Conservation (phyloP, 2,329 filamentous ascomycete species). For the Claviceps purpurea region DNA sequence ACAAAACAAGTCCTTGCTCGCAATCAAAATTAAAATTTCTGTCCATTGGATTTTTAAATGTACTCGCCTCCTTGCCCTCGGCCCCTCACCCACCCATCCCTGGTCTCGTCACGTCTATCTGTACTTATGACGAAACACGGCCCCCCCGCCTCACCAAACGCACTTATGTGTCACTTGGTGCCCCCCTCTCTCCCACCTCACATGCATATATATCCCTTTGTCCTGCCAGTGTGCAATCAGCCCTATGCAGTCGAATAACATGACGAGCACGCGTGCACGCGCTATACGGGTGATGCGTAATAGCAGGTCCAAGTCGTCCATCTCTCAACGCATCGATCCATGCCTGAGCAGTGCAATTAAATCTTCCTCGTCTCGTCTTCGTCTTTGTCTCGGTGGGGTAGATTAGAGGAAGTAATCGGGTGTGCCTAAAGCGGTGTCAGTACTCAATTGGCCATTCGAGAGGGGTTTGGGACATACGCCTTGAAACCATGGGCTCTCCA, state of each 20-base stretch:
- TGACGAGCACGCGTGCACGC: neutral
- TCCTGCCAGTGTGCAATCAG: neutral
- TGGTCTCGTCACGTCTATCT: neutral
- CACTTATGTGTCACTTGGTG: neutral
- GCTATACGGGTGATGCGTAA: neutral
- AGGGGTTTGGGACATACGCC: slow-evolving; percentile 41
- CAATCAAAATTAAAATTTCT: neutral
- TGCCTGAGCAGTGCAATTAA: slow-evolving; percentile 10
- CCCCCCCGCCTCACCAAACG: neutral
- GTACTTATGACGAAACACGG: neutral
- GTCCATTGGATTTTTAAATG: neutral
- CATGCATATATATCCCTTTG: neutral
- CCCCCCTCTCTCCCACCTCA: too few relatives aligned
- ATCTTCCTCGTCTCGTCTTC: slow-evolving; percentile 11
- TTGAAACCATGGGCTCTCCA: slow-evolving; percentile 96
- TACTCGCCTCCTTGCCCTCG: neutral
- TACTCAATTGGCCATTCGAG: neutral
- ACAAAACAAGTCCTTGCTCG: neutral
- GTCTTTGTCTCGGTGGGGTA: neutral
- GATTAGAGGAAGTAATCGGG: slow-evolving; percentile 97
- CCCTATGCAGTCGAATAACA: neutral
- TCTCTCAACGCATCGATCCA: neutral
- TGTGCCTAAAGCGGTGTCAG: slow-evolving; percentile 41
- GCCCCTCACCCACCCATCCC: neutral
- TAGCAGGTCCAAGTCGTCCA: neutral